Evolutionary conservation across 768 basidiomycete species (phyloP), one percentile per base, ranked within the genome.

Genomic region (Candolleomyces efflorescens): DNA sequence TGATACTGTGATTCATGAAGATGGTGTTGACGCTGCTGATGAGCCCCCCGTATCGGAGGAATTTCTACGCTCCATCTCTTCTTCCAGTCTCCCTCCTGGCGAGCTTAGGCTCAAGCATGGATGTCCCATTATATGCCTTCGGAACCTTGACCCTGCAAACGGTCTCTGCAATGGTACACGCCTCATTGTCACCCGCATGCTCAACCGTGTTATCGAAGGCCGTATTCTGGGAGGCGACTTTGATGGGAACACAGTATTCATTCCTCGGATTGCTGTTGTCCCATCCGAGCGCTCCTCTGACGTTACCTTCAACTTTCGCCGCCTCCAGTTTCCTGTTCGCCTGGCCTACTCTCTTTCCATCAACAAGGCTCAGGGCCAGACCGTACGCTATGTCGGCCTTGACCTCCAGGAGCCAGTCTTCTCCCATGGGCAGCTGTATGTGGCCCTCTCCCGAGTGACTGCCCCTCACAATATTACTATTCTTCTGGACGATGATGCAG

Each of bases 351-450:
- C 71, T 0, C 64, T 76, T 52, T 68, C 67, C 13, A 75, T 77
- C 58, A 77, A 78, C 63, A 78, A 78, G 54, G 56, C 73, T 5
- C 75, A 76, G 62, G 56, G 66, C 59, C 75, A 78, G 53, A 77
- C 73, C 17, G 65, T 75, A 0, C 60, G 62, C 38, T 46, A 63
- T 59, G 69, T 75, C n/a, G 72, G 73, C 3, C n/a, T 77, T 18
- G 67, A 76, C 50, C 60, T 77, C 0, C 58, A 60, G 3, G 51
- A 36, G 11, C 63, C 71, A 15, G 70, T 75, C 0, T 78, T 78
- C 58, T 43, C 68, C 1, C 75, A 78, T 70, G 72, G 75, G 5
- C 73, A 76, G 52, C 64, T 76, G 0, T 74, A 77, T 68, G 71
- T 74, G 22, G 73, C 71, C 2, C 59, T 76, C 1, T 75, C 74